Evolutionary conservation across 164 flowering plant species (phyloP).

Genomic region (Warburgia ugandensis): DNA sequence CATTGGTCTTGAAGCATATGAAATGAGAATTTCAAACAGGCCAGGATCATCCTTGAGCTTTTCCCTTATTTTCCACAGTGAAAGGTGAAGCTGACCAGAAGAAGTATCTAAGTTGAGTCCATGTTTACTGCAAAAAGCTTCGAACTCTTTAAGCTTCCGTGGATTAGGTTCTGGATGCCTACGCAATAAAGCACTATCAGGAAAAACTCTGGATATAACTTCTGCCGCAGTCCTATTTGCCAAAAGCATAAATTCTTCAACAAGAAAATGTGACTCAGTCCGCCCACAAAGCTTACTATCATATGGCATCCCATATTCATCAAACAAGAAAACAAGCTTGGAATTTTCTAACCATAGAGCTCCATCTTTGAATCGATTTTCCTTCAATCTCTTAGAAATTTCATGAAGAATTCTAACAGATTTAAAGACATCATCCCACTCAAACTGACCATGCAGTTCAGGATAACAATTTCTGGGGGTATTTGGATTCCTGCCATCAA

Average conservation of each 20-base stretch:
- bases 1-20: conserved; percentile 81
- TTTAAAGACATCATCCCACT: conserved; percentile 53
- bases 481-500: conserved; percentile 18
- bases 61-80: conserved; percentile 50
- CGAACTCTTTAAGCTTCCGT: conserved; percentile 74
- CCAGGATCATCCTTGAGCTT: conserved; percentile 61
- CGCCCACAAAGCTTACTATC: conserved; percentile 41
- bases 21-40: conserved; percentile 56
- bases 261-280: conserved; percentile 59
- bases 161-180: conserved; percentile 85
- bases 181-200: conserved; percentile 69
- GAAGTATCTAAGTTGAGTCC: conserved; percentile 70
- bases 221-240: conserved; percentile 88
- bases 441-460: conserved; percentile 48
- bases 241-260: conserved; percentile 95
- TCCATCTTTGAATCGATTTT: conserved; percentile 56
- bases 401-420: conserved; percentile 54
- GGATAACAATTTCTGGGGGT: conserved; percentile 27
- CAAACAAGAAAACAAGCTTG: conserved; percentile 51
- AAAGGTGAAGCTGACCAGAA: conserved; percentile 57
- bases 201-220: conserved; percentile 72
- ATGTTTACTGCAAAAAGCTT: conserved; percentile 69
- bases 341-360: conserved; percentile 66
- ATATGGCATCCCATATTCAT: conserved; percentile 67
- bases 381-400: conserved; percentile 52